Evolutionary conservation across 2,329 filamentous ascomycete genomes (phyloP), one percentile per base, ranked within the genome.

Genomic region (Hypomyces perniciosus): DNA sequence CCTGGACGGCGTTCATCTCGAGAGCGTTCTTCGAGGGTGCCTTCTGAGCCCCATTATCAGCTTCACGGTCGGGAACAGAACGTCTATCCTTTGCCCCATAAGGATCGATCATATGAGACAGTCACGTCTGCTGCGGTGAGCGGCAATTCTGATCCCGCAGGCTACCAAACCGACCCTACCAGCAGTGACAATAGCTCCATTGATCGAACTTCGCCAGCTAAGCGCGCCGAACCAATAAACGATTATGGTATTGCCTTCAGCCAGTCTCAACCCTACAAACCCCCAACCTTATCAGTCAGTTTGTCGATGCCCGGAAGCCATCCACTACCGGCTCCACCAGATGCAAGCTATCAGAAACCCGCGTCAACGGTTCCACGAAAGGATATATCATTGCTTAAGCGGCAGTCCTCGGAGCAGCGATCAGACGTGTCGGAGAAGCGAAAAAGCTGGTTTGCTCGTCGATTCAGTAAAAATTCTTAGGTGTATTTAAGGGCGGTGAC

Each of bases 101-200:
- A 91, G 65, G 85, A 92, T 59, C 84, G 83, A 57, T 93, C 89
- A 2, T 88, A 92, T 68, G 90, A 96, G 66, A 96, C 90, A 1
- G 86, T 95, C 41, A 86, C 86, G 35, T 90, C 88, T 9, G 86
- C 85, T 53, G 83, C 84, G 8, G 85, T 83, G 26, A 88, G 84
- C 62, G 87, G 84, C 45, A 86, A 81, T 59, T 82, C 85, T 56
- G 90, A 96, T 52, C 84, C 84, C 9, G 84, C 81, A 63, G 85
- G 84, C 50, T 91, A 93, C 67, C 85, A 85, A 57, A 95, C 90
- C 53, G 90, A 96, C 64, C 91, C 88, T 39, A 72, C 79, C 50
- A 93, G 88, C 71, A 96, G 90, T 64, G 88, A 96, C 64, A 95
- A 95, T 71, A 95, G 89, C 71, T 95, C 90, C 2, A 81, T 95